Evolutionary conservation across 352 stramenopile species (phyloP).

Genomic region (Pythium aphanidermatum): DNA sequence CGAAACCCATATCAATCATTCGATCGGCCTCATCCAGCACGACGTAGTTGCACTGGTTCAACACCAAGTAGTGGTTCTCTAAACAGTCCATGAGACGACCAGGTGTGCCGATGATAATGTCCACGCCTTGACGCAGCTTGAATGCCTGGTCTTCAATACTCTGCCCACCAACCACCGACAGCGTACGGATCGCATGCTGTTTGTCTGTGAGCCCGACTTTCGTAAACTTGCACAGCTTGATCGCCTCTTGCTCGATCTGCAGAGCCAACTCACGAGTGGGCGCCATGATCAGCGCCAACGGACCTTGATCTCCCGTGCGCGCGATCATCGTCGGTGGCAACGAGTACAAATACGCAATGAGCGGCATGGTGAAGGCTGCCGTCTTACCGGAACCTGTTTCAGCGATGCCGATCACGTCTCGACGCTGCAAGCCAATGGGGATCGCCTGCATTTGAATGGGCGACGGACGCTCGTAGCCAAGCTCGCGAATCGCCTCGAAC

Average conservation of each 20-base stretch:
- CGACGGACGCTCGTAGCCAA: constrained; percentile 95
- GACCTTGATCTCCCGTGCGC: constrained; percentile 91
- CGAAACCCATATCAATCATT: constrained; percentile 98
- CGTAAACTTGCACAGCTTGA: constrained; percentile 89
- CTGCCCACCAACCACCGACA: constrained; percentile 92
- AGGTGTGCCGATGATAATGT: constrained; percentile 98
- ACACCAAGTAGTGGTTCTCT: constrained; percentile 96
- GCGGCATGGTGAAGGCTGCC: constrained; percentile 96
- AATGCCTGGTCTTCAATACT: constrained; percentile 96
- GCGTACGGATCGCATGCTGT: constrained; percentile 68
- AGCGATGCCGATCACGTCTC: constrained; percentile 98
- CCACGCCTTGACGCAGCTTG: constrained; percentile 92
- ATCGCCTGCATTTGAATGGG: constrained; percentile 98
- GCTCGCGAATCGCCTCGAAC: constrained; percentile 85
- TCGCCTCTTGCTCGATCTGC: constrained; percentile 97
- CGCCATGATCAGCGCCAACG: constrained; percentile 97
- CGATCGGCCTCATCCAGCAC: constrained; percentile 99
- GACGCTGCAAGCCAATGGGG: constrained; percentile 93
- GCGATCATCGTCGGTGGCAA: constrained; percentile 83
- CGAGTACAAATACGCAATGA: constrained; percentile 94
- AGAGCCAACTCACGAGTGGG: constrained; percentile 97
- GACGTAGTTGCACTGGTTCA: constrained; percentile 99
- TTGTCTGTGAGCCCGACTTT: constrained; percentile 52
- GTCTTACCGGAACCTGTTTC: constrained; percentile 99
- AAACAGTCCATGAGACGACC: constrained; percentile 97